A percentile compares a stretch with the other conserved stretches of the same genome.
Evolutionary conservation across 768 basidiomycete species (phyloP).

Genomic region (Russula earlei): DNA sequence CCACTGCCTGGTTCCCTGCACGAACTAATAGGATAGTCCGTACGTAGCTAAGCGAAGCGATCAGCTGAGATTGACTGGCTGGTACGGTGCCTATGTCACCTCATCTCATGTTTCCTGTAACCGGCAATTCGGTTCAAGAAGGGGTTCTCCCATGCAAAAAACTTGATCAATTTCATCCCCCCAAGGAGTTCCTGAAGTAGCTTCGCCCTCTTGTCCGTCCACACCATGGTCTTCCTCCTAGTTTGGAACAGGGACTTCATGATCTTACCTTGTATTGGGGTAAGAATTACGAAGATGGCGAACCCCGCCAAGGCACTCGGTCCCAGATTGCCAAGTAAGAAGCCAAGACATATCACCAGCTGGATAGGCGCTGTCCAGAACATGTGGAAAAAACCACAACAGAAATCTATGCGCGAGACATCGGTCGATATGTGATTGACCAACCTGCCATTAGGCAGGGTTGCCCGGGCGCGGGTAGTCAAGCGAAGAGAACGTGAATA

Average conservation of each 20-base stretch:
- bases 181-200: constrained; percentile 82
- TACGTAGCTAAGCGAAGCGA: constrained; percentile 37
- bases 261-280: constrained; percentile 60
- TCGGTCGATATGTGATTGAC: constrained; percentile 93
- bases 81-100: constrained; percentile 23
- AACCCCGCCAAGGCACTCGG: constrained; percentile 47
- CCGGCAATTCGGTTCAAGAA: constrained; percentile 66
- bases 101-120: constrained; percentile 64
- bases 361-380: constrained; percentile 71
- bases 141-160: constrained; percentile 81
- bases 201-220: constrained; percentile 88
- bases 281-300: constrained; percentile 55
- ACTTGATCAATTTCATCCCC: constrained; percentile 89
- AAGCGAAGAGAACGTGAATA: constrained; percentile 71
- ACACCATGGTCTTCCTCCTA: constrained; percentile 68
- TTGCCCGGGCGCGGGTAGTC: constrained; percentile 68
- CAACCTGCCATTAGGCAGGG: constrained; percentile 78
- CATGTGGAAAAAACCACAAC: constrained; percentile 72
- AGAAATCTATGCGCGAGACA: constrained; percentile 86
- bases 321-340: constrained; percentile 68
- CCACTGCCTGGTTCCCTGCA: constrained; percentile 56
- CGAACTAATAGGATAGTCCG: constrained; percentile 58
- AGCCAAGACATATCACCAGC: constrained; percentile 62
- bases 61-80: neutral
- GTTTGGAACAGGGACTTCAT: constrained; percentile 67